Evolutionary conservation across 169 alveolate genomes (phyloP).

Genomic region (Besnoitia besnoiti): DNA sequence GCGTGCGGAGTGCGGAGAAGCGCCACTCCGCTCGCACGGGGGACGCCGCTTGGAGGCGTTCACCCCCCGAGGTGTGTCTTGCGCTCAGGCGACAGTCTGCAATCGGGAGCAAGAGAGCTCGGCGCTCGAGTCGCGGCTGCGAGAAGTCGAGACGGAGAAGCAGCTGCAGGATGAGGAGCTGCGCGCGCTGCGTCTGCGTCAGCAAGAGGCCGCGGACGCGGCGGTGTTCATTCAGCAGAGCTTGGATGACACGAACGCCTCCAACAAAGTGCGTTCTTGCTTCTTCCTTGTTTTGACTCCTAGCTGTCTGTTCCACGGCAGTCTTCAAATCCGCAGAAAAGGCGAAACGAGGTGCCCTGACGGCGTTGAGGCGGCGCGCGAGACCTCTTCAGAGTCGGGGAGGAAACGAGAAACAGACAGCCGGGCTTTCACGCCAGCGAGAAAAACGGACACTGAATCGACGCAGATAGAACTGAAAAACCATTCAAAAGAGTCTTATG

Average conservation of each 20-base stretch:
- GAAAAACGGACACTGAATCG: too few relatives aligned
- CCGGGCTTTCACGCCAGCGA: too few relatives aligned
- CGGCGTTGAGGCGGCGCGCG: background rate
- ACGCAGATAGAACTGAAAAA: too few relatives aligned
- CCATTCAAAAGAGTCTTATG: too few relatives aligned
- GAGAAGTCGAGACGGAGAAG: background rate
- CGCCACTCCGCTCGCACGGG: background rate
- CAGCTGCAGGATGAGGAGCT: background rate
- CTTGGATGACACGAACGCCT: background rate
- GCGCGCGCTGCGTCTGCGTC: background rate
- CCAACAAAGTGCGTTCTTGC: conserved; percentile 1
- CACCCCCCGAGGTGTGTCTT: too few relatives aligned
- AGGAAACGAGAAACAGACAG: too few relatives aligned
- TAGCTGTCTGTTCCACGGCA: background rate
- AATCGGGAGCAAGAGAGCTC: background rate
- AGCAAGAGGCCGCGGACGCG: background rate
- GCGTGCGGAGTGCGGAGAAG: background rate
- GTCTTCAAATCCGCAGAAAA: background rate
- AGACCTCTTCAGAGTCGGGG: too few relatives aligned
- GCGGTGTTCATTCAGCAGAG: background rate
- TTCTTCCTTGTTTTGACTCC: background rate
- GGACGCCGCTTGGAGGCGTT: too few relatives aligned
- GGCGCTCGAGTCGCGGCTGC: conserved; percentile 1
- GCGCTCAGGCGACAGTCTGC: background rate
- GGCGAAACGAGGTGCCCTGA: background rate